phyloP scores from a whole-genome alignment of 2,329 filamentous ascomycete genomes.

The Ascochyta pisi region DNA sequence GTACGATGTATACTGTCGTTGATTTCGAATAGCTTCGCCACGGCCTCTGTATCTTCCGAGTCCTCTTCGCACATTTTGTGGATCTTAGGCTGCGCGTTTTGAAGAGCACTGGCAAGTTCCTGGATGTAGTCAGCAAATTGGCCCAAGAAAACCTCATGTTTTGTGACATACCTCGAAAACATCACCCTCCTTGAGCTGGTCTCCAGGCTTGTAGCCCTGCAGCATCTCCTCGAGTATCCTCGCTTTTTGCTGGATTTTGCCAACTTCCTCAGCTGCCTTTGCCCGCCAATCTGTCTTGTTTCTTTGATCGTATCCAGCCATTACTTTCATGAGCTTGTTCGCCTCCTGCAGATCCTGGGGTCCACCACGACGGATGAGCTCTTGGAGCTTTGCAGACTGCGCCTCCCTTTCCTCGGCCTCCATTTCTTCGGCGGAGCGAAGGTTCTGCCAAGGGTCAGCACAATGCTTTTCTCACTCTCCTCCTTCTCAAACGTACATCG shows the following conservation, averaged over 20 bases:
- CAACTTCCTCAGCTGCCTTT: slow-evolving; percentile 94
- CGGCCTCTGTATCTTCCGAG: slow-evolving; percentile 93
- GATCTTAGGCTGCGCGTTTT: slow-evolving; percentile 96
- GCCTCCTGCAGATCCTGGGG: slow-evolving; percentile 96
- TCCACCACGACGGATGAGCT: slow-evolving; percentile 88
- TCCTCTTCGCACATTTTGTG: slow-evolving; percentile 99
- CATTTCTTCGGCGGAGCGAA: slow-evolving; percentile 98
- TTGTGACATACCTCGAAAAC: slow-evolving; percentile 64
- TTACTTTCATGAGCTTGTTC: slow-evolving; percentile 97
- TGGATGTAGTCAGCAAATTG: slow-evolving; percentile 47
- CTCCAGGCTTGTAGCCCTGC: slow-evolving; percentile 80
- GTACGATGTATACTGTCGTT: slow-evolving; percentile 99
- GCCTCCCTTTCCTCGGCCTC: slow-evolving; percentile 94
- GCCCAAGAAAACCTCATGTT: not conserved
- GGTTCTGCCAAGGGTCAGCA: slow-evolving; percentile 66
- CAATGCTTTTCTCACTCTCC: not conserved
- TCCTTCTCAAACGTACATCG: slow-evolving; percentile 72
- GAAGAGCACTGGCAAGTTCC: slow-evolving; percentile 86
- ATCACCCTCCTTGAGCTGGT: slow-evolving; percentile 74
- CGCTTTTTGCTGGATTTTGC: slow-evolving; percentile 95
- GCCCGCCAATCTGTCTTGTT: slow-evolving; percentile 97
- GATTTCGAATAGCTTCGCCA: slow-evolving; percentile 93
- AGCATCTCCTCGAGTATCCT: slow-evolving; percentile 90
- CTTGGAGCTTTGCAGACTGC: slow-evolving; percentile 97
- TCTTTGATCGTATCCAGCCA: slow-evolving; percentile 95